These are phyloP conservation scores for Aureobasidium sp. DNA, from an alignment of 2,329 filamentous ascomycete species.

Conservation along the genomic window DNA sequence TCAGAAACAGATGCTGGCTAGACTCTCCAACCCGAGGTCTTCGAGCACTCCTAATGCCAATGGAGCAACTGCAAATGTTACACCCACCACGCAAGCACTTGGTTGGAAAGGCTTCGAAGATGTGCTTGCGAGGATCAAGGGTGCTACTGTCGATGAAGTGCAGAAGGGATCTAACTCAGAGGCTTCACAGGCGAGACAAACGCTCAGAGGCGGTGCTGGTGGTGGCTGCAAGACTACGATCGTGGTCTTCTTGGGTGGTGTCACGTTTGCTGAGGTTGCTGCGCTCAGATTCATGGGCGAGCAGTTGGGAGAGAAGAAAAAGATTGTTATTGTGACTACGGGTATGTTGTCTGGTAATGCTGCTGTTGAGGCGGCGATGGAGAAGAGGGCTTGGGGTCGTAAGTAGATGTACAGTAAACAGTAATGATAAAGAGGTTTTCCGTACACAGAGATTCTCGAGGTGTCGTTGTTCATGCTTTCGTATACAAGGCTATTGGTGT, in stretches of 20 bases:
- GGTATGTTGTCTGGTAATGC: slow-evolving; percentile 83
- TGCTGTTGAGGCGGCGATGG: slow-evolving; percentile 51
- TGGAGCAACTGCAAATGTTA: slow-evolving; percentile 39
- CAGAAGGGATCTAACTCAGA: slow-evolving; percentile 93
- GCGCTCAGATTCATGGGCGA: slow-evolving; percentile 78
- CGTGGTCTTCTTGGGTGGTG: slow-evolving; percentile 95
- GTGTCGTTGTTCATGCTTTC: neutral
- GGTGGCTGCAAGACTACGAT: slow-evolving; percentile 70
- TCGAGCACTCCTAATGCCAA: slow-evolving; percentile 19
- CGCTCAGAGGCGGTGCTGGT: slow-evolving; percentile 66
- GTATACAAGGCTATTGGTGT: neutral
- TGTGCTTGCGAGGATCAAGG: slow-evolving; percentile 75
- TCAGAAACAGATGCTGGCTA: slow-evolving; percentile 75
- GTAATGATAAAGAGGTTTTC: neutral
- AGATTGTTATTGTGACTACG: slow-evolving; percentile 88
- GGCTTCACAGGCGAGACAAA: slow-evolving; percentile 67
- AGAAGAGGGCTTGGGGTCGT: slow-evolving; percentile 46
- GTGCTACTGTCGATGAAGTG: slow-evolving; percentile 82
- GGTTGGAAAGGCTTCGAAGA: slow-evolving; percentile 95
- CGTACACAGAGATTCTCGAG: neutral
- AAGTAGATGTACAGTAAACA: neutral
- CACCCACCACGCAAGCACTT: slow-evolving; percentile 37
- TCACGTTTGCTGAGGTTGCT: slow-evolving; percentile 93
- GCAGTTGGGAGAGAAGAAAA: slow-evolving; percentile 40
- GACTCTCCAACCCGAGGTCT: slow-evolving; percentile 40